These are phyloP conservation scores for sorghum (Sorghum bicolor) DNA, from an alignment of 176 grass and related monocot genomes.

Conservation along the genomic window DNA sequence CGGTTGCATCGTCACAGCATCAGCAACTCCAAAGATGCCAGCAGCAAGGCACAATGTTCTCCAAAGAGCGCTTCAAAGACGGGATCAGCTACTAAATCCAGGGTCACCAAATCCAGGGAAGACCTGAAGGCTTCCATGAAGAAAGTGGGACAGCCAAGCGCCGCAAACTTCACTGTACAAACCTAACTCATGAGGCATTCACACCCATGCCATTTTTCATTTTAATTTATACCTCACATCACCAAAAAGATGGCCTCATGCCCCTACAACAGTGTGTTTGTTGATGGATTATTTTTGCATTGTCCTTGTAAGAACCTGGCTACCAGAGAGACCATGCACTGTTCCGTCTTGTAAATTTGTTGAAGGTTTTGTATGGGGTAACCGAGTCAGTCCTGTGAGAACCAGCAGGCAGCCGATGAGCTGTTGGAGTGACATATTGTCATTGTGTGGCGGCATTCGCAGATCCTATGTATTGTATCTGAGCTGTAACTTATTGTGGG, in stretches of 20 bases:
- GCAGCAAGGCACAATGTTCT: constrained; percentile 43
- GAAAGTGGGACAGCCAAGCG: constrained; percentile 18
- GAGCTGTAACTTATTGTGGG: constrained; percentile 36
- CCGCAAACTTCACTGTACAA: constrained; percentile 49
- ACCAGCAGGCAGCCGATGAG: constrained; percentile 21
- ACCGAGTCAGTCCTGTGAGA: constrained; percentile 31
- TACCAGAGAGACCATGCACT: constrained; percentile 6
- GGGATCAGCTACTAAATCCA: constrained; percentile 33
- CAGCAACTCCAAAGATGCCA: constrained; percentile 51
- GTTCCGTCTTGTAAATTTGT: constrained; percentile 39
- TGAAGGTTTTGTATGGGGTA: constrained; percentile 37
- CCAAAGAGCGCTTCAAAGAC: constrained; percentile 48
- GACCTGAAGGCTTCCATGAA: constrained; percentile 35
- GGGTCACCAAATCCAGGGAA: constrained; percentile 40
- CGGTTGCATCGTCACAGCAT: constrained; percentile 68
- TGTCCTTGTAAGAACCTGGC: constrained; percentile 42
- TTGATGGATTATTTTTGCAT: constrained; percentile 44
- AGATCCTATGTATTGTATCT: constrained; percentile 35
- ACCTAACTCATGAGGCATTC: constrained; percentile 44
- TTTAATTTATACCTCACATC: constrained; percentile 48
- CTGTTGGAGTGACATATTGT: constrained; percentile 33
- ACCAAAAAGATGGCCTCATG: constrained; percentile 28
- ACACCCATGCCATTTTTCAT: constrained; percentile 33
- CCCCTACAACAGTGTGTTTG: constrained; percentile 24
- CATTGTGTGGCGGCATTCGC: constrained; percentile 21